phyloP scores from a whole-genome alignment of 179 eudicot species.

The Beta macrorhiza region DNA sequence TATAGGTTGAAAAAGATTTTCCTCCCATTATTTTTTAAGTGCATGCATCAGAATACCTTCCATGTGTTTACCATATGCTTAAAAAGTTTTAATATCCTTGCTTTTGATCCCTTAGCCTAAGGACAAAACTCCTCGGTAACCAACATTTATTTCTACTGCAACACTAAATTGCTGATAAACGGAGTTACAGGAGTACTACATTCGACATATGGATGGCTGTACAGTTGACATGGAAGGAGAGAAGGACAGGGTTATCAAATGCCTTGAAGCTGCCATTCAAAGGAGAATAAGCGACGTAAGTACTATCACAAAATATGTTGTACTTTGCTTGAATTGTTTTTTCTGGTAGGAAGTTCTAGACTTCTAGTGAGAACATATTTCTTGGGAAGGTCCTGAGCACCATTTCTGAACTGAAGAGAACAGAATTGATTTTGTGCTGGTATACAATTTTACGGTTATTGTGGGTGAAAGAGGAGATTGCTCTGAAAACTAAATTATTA shows the following conservation, averaged over 20 bases:
- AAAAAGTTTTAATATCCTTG: background rate
- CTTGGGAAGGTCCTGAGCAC: background rate
- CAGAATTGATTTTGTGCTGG: background rate
- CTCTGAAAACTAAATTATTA: background rate
- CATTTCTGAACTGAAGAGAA: background rate
- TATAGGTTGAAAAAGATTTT: constrained; percentile 7
- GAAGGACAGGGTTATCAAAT: constrained; percentile 54
- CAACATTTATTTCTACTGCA: background rate
- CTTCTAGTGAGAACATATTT: background rate
- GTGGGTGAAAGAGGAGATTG: too few relatives aligned
- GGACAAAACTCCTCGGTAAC: background rate
- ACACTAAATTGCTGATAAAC: constrained; percentile 11
- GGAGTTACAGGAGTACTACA: constrained; percentile 58
- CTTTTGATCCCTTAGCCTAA: constrained; percentile 5
- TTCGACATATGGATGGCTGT: constrained; percentile 63
- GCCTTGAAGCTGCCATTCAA: constrained; percentile 72
- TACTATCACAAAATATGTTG: background rate
- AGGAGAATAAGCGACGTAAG: constrained; percentile 63
- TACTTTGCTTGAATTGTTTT: background rate
- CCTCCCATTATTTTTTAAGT: background rate
- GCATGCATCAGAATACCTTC: constrained; percentile 2
- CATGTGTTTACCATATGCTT: background rate
- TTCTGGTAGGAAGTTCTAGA: background rate
- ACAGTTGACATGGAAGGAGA: constrained; percentile 56
- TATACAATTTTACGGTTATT: too few relatives aligned